A percentile compares a stretch with the other conserved stretches of the same genome.
Conservation (phyloP, 75 land plant genomes). For the Larix kaempferi region DNA sequence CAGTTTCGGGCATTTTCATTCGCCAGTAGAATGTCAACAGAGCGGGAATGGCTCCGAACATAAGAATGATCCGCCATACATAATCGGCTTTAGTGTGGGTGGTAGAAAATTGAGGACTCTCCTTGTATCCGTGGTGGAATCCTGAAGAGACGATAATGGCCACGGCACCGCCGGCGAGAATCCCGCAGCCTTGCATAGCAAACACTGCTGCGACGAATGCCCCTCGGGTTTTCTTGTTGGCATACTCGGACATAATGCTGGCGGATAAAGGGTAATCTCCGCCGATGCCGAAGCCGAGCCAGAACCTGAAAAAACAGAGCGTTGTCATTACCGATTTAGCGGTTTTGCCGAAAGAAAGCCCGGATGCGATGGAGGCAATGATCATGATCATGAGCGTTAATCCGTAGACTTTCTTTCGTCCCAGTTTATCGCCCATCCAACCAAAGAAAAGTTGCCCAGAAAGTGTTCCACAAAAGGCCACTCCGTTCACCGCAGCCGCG, state of each 20-base stretch:
- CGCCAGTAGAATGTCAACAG: conserved; percentile 44
- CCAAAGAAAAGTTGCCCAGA: conserved; percentile 57
- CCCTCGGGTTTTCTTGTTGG: conserved; percentile 44
- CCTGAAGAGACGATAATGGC: conserved; percentile 23
- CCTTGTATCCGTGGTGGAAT: conserved; percentile 16
- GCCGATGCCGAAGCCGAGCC: conserved; percentile 57
- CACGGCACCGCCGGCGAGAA: conserved; percentile 33
- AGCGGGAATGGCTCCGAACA: conserved; percentile 45
- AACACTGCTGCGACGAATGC: conserved; percentile 37
- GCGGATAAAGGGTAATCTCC: conserved; percentile 54
- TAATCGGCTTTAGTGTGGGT: conserved; percentile 24
- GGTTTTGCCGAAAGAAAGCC: conserved; percentile 39
- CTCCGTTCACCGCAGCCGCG: conserved; percentile 55
- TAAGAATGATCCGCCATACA: conserved; percentile 38
- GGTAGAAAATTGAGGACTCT: conserved; percentile 14
- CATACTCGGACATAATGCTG: conserved; percentile 52
- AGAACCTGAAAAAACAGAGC: conserved; percentile 55
- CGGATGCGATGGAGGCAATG: conserved; percentile 47
- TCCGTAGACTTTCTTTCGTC: conserved; percentile 56
- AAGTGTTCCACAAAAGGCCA: conserved; percentile 53
- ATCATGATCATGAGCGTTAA: conserved; percentile 52
- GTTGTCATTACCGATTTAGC: conserved; percentile 48
- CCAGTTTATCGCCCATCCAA: conserved; percentile 54
- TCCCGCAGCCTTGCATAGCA: conserved; percentile 56
- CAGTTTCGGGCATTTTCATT: conserved; percentile 66